Evolutionary conservation across 2,329 filamentous ascomycete genomes (phyloP), one percentile per base, ranked within the genome.

Genomic region (Aspergillus phoenicis): DNA sequence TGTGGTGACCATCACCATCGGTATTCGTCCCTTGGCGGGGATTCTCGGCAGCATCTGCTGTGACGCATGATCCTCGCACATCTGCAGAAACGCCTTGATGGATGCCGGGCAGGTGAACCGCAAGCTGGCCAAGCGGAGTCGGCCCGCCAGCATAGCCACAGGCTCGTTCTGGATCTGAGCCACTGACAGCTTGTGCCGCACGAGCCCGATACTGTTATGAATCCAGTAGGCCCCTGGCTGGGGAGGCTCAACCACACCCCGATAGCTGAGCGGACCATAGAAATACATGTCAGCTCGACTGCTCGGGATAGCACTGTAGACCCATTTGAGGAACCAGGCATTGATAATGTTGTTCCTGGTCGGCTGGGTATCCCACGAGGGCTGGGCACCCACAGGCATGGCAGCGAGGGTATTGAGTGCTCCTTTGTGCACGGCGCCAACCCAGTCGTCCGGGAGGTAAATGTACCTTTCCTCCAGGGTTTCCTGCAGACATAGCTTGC

Each of bases 281-380:
- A 39, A 33, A 8, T 51, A 24, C 8, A 55, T 36, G 1, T 52
- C 33, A 7, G 17, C n/a, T 3, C 39, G 5, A 10, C 43, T 41
- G 5, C 26, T 11, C 4, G 24, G 13, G 1, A 10, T 15, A 1
- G 51, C 0, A 11, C 43, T 4, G 24, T 60, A 55, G 4, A 60
- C 13, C 2, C 20, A 8, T n/a, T 60, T 56, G n/a, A 60, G 20
- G 10, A 39, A 60, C 24, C 52, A 22, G 4, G 58, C 58, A 15
- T 26, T 24, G 36, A 57, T 53, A 20, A 61, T 51, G 15, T 61
- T 51, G 41, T 61, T 57, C 24, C 41, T 43, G 17, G 47, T 61
- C 7, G 57, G 11, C 8, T 52, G 52, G 13, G 22, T 33, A 7
- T 24, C 36, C 39, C 39, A 47, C 6, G 2, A 11, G 8, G 43